Conservation (phyloP, 2,329 filamentous ascomycete genomes). For the Gnomoniopsis sp. region DNA sequence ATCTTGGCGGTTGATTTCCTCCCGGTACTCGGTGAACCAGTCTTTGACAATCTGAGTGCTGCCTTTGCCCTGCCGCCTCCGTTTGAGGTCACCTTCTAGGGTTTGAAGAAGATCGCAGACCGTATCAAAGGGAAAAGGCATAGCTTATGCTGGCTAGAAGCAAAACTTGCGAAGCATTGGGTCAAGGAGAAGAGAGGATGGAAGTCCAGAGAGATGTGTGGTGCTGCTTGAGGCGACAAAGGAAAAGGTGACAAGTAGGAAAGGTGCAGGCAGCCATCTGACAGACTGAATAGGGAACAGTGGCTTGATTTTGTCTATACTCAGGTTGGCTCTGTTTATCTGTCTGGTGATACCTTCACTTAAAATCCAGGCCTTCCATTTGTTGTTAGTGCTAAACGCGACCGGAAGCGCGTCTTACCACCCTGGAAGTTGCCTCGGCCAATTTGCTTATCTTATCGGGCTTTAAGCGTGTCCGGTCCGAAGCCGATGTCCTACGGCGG, state of each 20-base stretch:
- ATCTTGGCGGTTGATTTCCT: constrained; percentile 51
- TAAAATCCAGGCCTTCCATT: neutral
- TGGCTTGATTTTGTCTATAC: neutral
- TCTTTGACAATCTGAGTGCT: constrained; percentile 40
- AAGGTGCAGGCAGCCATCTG: neutral
- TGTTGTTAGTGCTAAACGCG: neutral
- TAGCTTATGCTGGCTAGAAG: constrained; percentile 26
- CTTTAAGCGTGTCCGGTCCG: neutral
- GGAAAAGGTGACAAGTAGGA: neutral
- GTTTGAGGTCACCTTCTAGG: constrained; percentile 48
- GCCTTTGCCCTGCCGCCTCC: constrained; percentile 27
- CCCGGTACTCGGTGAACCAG: constrained; percentile 69
- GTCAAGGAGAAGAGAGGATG: neutral
- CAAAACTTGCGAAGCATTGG: neutral
- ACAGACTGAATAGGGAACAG: neutral
- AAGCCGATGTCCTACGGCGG: neutral
- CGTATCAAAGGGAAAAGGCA: constrained; percentile 66
- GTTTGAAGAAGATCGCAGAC: constrained; percentile 72
- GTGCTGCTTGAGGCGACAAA: neutral
- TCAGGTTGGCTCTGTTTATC: neutral
- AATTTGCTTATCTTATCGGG: neutral
- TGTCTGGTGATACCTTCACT: constrained; percentile 4
- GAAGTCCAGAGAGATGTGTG: neutral
- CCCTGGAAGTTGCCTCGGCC: neutral
- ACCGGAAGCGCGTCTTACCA: neutral